These are phyloP conservation scores for Saturnispora hagleri DNA, from an alignment of 805 yeast species.

Conservation along the genomic window DNA sequence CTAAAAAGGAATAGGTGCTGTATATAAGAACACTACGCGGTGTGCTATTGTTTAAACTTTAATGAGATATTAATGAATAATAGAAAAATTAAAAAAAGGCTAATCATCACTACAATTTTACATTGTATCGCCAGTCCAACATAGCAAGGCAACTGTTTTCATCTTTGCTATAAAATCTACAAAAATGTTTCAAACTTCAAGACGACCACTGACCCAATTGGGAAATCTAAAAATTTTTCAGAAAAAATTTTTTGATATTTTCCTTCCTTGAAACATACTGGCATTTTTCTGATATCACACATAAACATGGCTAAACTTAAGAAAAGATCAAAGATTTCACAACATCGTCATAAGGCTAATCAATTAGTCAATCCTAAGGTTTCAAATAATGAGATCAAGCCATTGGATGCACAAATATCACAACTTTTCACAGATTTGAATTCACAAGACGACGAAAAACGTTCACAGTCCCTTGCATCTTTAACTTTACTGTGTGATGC, in stretches of 20 bases:
- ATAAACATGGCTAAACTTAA: constrained; percentile 62
- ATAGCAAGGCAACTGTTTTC: not conserved
- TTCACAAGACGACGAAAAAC: constrained; percentile 1
- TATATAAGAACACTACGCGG: constrained; percentile 4
- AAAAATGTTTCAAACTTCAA: not conserved
- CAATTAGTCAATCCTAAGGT: not conserved
- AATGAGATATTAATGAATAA: not conserved
- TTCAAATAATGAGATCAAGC: not conserved
- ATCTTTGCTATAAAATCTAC: not conserved
- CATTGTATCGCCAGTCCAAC: not conserved
- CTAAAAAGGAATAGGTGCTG: constrained; percentile 11
- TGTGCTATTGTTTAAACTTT: not conserved
- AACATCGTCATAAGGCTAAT: constrained; percentile 17
- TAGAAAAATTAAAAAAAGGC: not conserved
- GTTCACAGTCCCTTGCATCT: not conserved
- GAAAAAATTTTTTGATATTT: not conserved
- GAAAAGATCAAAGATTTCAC: constrained; percentile 49
- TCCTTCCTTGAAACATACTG: not conserved
- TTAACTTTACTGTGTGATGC: constrained; percentile 4
- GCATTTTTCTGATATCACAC: not conserved
- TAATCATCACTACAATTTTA: too few species aligned
- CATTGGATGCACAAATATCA: constrained; percentile 2
- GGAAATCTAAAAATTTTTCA: not conserved
- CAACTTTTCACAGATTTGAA: constrained; percentile 32
- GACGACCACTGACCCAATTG: not conserved